These are phyloP conservation scores for Ogataea nonfermentans DNA, from an alignment of 805 yeast genomes.

Conservation along the genomic window DNA sequence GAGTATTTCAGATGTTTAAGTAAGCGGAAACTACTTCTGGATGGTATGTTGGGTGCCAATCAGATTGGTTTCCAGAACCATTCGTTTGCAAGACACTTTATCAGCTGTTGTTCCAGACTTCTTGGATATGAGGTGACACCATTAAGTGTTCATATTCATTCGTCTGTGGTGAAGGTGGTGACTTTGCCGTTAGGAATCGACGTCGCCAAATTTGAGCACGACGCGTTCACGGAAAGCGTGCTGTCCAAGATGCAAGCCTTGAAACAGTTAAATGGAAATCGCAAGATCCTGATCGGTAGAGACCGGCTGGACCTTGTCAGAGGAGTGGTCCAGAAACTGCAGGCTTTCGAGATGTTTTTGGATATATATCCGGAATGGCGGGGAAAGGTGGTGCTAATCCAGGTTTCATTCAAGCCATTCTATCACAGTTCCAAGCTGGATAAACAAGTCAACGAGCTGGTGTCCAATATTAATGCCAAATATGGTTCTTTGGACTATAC, in stretches of 20 bases:
- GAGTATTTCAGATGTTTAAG: conserved; percentile 91
- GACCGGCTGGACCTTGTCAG: conserved; percentile 89
- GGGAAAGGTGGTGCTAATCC: conserved; percentile 76
- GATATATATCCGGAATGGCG: conserved; percentile 93
- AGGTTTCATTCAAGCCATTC: conserved; percentile 81
- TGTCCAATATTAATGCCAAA: conserved; percentile 76
- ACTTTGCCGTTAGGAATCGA: conserved; percentile 91
- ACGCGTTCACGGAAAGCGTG: conserved; percentile 50
- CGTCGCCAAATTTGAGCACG: conserved; percentile 61
- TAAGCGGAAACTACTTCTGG: conserved; percentile 75
- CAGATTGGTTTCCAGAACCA: conserved; percentile 82
- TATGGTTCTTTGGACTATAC: conserved; percentile 80
- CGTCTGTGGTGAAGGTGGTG: conserved; percentile 69
- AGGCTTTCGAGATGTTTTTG: conserved; percentile 85
- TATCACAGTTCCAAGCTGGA: conserved; percentile 65
- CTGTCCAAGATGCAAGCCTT: conserved; percentile 66
- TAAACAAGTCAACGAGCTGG: conserved; percentile 77
- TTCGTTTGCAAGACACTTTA: conserved; percentile 85
- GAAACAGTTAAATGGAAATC: conserved; percentile 56
- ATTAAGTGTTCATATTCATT: conserved; percentile 64
- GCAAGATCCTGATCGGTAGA: conserved; percentile 86
- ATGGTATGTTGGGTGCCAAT: conserved; percentile 90
- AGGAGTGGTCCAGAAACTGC: conserved; percentile 89
- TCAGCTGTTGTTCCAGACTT: conserved; percentile 84
- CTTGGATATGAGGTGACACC: conserved; percentile 75